Base-by-base conservation (phyloP, 768 basidiomycete genomes). In the Pisolithus marmoratus region DNA sequence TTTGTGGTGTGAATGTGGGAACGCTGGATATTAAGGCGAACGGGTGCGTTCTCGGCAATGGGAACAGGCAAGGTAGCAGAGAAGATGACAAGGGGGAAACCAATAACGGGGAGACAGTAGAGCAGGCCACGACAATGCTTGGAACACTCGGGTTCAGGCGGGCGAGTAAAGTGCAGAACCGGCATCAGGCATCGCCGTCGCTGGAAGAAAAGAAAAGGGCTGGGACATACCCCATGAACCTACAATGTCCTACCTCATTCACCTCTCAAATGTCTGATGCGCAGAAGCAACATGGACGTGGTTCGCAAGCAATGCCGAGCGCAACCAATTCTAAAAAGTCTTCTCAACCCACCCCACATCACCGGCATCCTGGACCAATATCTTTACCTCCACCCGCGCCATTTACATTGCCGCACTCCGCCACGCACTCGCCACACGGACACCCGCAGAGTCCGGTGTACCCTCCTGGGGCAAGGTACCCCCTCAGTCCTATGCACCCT, bases 291-390 rank as follows among this genome's bases (percentile, higher is more conserved):
- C 53, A 45, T 19, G 38, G 17, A 38, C 38, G 8, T 3, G 19
- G 19, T 17, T 26, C 24, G 17, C 23, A 27, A 27, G 24, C 26
- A 14, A 42, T 38, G 24, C 41, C 27, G 24, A 19, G 27, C n/a
- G 12, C 27, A 6, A 5, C n/a, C 6, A 47, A 9, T 5, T 14
- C 44, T 12, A 46, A 56, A 54, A 63, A 56, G 47, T 38, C 58
- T 3, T 26, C 52, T 4, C 60, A 63, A 22, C 52, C 63, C 23
- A 54, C 55, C 40, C 29, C 55, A 4, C 72, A 74, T 51, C 74
- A 73, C 37, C 75, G 82, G 43, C 86, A 85, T 56, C 87, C 87
- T 1, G 86, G 85, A 1, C 82, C 80, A 2, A 89, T 90, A 47
- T 67, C 81, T 2, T 76, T 85, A 27, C 89, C 83, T 27, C 87